Conservation (phyloP, 2,329 filamentous ascomycete genomes). For the Hypoxylon sp. region DNA sequence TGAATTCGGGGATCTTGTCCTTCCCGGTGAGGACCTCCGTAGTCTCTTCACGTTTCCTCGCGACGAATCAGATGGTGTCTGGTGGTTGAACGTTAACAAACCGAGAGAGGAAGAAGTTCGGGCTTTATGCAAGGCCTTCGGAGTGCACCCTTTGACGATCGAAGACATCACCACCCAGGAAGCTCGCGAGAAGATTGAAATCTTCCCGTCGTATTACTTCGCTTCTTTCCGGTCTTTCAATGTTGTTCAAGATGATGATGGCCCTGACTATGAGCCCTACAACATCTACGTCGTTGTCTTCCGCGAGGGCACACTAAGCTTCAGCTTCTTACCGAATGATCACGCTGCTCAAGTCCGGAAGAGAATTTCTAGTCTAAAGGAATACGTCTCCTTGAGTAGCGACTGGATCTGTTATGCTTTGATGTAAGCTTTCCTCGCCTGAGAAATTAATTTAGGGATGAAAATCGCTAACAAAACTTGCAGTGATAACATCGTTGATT, state of each 20-base stretch:
- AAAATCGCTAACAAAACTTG: slow-evolving; percentile 7
- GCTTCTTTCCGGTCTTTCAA: slow-evolving; percentile 96
- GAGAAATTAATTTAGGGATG: neutral
- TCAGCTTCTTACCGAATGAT: slow-evolving; percentile 89
- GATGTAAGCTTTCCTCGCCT: slow-evolving; percentile 71
- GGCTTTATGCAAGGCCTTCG: slow-evolving; percentile 92
- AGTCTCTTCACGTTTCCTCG: slow-evolving; percentile 82
- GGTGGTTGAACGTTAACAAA: slow-evolving; percentile 97
- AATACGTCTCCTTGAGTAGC: slow-evolving; percentile 93
- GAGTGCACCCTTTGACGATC: slow-evolving; percentile 92
- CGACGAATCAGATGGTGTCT: slow-evolving; percentile 81
- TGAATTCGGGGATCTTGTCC: slow-evolving; percentile 86
- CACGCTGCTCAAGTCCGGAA: slow-evolving; percentile 91
- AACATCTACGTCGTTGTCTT: slow-evolving; percentile 98
- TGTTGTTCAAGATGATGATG: slow-evolving; percentile 79
- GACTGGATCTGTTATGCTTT: slow-evolving; percentile 99
- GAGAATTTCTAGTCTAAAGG: slow-evolving; percentile 91
- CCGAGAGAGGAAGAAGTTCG: slow-evolving; percentile 90
- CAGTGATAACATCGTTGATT: slow-evolving; percentile 96
- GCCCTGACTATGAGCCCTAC: slow-evolving; percentile 90
- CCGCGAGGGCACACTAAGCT: slow-evolving; percentile 92
- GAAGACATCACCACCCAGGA: slow-evolving; percentile 98
- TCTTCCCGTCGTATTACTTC: slow-evolving; percentile 98
- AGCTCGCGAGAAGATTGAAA: slow-evolving; percentile 96
- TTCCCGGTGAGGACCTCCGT: slow-evolving; percentile 89